Base-by-base conservation (phyloP, 2,329 filamentous ascomycete species). In the Colletotrichum cuscutae region DNA sequence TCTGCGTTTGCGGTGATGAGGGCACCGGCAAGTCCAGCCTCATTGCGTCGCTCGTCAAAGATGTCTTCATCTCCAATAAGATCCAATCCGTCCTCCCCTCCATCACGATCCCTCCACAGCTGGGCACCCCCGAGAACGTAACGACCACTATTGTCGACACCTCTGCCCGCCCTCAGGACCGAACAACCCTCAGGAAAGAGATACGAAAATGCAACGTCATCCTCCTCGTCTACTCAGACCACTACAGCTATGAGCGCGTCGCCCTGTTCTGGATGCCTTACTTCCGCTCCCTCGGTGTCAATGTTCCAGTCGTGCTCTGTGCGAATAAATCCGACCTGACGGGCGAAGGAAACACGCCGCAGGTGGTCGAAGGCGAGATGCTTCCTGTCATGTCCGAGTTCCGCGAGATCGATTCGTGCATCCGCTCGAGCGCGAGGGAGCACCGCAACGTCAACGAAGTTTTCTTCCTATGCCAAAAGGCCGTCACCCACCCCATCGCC, bases 211-310 rank as follows among this genome's bases (percentile, higher is more conserved):
- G 93, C 79, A 99, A 98, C 81, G 96, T 98, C 76, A 98, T 99
- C 76, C 88, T 98, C 22, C 90, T 99, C 56, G 95, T 99, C 67
- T 99, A 99, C 83, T 95, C 95, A 76, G 97, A 99, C 82, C 96
- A 98, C 84, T 99, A 99, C 86, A 98, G 95, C 88, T 99, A 98
- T 85, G 97, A 99, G 81, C 89, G 97, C 49, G 95, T 99, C 4
- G 97, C 96, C 4, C 87, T 99, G 58, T 99, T 98, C 83, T 99
- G 97, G 97, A 93, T 99, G 90, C 97, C 97, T 12, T 97, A 98
- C 83, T 98, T 99, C 80, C 93, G 97, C 74, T 98, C 95, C 4
- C 89, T 99, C 52, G 97, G 97, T n/a, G 97, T 99, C 80, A 99
- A 99, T 81, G 95, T 99, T 26, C 97, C 97, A 0, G 97, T 99